Percentiles rank a stretch among this genome's conserved stretches.
Evolutionary conservation across 2,329 filamentous ascomycete species (phyloP).

Genomic region (Fusarium sp.): DNA sequence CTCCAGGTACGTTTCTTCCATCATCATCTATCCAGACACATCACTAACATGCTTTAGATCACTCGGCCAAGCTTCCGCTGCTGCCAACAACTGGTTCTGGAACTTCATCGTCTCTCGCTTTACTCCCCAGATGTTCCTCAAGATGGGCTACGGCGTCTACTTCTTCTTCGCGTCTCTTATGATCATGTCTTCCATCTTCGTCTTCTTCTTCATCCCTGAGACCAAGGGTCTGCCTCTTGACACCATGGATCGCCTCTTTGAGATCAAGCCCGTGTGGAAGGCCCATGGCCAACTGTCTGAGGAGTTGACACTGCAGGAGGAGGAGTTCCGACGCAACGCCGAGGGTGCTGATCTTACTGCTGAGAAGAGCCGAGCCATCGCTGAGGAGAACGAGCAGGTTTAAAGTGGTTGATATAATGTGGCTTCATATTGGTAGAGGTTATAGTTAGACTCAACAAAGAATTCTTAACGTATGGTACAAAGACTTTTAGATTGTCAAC

Average conservation of each 20-base stretch:
- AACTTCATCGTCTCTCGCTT: constrained; percentile 77
- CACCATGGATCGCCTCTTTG: constrained; percentile 70
- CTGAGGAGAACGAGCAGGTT: neutral
- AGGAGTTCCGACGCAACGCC: constrained; percentile 44
- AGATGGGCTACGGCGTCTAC: constrained; percentile 70
- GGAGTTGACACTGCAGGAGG: constrained; percentile 50
- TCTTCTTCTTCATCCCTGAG: constrained; percentile 72
- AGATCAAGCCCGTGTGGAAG: constrained; percentile 53
- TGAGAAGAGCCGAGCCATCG: constrained; percentile 33
- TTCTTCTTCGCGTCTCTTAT: constrained; percentile 74
- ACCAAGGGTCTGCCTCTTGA: constrained; percentile 73
- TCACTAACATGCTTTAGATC: constrained; percentile 44
- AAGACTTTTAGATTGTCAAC: too few relatives aligned
- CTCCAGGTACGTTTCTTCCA: constrained; percentile 34
- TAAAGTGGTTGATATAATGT: neutral
- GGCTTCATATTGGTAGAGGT: too few relatives aligned
- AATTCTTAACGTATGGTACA: neutral
- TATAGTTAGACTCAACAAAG: neutral
- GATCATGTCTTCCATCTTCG: constrained; percentile 64
- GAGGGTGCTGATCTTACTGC: constrained; percentile 37
- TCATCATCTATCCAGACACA: too few relatives aligned
- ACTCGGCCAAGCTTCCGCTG: constrained; percentile 76
- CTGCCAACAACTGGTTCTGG: constrained; percentile 76
- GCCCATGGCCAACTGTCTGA: constrained; percentile 57
- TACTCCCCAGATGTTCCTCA: constrained; percentile 70